A percentile compares a stretch with the other conserved stretches of the same genome.
phyloP scores from a whole-genome alignment of 1,139 yeast species.

The Pichia sp. region DNA sequence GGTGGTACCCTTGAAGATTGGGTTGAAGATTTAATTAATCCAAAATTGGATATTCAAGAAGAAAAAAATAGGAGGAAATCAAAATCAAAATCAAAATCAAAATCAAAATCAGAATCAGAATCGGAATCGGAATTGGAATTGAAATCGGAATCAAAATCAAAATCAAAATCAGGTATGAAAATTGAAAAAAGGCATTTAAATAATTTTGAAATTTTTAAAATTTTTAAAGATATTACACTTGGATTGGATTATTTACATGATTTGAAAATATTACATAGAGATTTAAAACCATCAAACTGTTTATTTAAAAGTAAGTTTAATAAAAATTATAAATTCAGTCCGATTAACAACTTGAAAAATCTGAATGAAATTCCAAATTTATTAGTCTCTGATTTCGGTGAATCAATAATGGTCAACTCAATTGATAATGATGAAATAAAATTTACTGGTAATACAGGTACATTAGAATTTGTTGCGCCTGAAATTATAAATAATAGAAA shows the following conservation, averaged over 20 bases:
- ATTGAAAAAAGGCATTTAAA: constrained; percentile 28
- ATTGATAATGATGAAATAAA: constrained; percentile 30
- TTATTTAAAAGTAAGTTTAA: constrained; percentile 41
- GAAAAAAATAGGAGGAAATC: constrained; percentile 30
- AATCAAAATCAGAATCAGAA: background rate
- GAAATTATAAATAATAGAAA: constrained; percentile 41
- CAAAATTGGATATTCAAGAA: constrained; percentile 30
- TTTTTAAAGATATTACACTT: constrained; percentile 57
- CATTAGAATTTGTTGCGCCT: constrained; percentile 82
- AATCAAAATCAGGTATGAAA: background rate
- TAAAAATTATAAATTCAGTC: constrained; percentile 18
- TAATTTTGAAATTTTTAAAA: constrained; percentile 50
- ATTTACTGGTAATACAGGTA: constrained; percentile 78
- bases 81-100: constrained; percentile 31
- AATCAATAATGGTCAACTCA: constrained; percentile 67
- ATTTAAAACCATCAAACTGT: constrained; percentile 84
- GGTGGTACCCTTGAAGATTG: constrained; percentile 82
- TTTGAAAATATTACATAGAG: constrained; percentile 75
- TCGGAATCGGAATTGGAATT: background rate
- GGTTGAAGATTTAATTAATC: constrained; percentile 33
- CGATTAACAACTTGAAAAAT: constrained; percentile 27
- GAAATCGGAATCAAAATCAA: too few relatives aligned
- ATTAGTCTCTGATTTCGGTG: constrained; percentile 85
- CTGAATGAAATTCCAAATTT: constrained; percentile 49
- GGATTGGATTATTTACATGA: constrained; percentile 71